Evolutionary conservation across 371 early-diverging fungal species (phyloP).

Genomic region (Basidiobolus heterosporus): DNA sequence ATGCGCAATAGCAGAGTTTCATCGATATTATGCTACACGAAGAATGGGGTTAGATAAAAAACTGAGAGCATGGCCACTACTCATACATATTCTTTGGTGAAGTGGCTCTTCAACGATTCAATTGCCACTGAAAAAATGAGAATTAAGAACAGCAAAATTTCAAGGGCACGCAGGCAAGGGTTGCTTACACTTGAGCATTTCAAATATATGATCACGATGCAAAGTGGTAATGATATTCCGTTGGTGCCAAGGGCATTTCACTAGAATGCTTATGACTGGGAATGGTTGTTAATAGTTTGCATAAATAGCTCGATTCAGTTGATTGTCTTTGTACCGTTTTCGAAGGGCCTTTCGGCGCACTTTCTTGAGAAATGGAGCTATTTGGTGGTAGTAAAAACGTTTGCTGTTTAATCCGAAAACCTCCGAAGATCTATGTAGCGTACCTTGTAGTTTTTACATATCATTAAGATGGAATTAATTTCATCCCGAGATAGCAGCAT

Average conservation of each 20-base stretch:
- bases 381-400: too few species aligned
- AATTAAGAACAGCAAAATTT: too few species aligned
- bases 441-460: slow-evolving; percentile 44
- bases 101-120: slow-evolving; percentile 27
- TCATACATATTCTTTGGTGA: slow-evolving; percentile 20
- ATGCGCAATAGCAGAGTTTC: slow-evolving; percentile 25
- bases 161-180: too few species aligned
- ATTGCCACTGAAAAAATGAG: slow-evolving; percentile 10
- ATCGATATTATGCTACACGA: slow-evolving; percentile 19
- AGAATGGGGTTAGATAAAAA: too few species aligned
- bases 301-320: too few species aligned
- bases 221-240: slow-evolving; percentile 25
- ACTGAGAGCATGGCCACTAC: too few species aligned
- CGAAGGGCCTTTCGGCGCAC: slow-evolving; percentile 49
- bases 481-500: slow-evolving; percentile 38
- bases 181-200: slow-evolving; percentile 29
- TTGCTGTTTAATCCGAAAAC: slow-evolving; percentile 2
- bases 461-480: slow-evolving; percentile 34
- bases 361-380: slow-evolving; percentile 40
- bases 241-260: slow-evolving; percentile 48
- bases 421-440: neutral
- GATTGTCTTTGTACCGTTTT: slow-evolving; percentile 20
- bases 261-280: slow-evolving; percentile 29
- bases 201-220: slow-evolving; percentile 48
- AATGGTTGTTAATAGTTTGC: too few species aligned